These are phyloP conservation scores for Keithomyces neogunnii DNA, from an alignment of 2,329 filamentous ascomycete genomes.

Conservation along the genomic window DNA sequence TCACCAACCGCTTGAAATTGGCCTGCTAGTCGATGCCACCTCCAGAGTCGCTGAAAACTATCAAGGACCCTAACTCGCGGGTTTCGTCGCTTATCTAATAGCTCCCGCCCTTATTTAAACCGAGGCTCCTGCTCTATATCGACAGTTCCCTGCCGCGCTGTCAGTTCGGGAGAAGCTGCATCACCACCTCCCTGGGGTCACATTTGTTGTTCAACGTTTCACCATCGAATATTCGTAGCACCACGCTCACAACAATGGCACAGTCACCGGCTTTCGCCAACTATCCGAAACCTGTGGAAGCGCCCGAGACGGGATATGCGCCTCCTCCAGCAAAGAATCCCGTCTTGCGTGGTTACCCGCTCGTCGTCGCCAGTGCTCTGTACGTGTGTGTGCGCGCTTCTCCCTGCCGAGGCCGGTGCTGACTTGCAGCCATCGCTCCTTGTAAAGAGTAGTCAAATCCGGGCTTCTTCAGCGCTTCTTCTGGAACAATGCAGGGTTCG, in stretches of 20 bases:
- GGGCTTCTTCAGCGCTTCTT: constrained; percentile 53
- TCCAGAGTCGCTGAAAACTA: not conserved
- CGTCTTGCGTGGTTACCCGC: constrained; percentile 54
- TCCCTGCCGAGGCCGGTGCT: not conserved
- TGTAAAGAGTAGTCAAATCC: constrained; percentile 49
- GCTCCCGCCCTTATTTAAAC: not conserved
- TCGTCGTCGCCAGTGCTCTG: constrained; percentile 28
- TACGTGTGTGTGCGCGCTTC: not conserved
- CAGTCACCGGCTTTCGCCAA: constrained; percentile 25
- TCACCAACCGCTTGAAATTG: too few species aligned
- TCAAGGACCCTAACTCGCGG: too few species aligned
- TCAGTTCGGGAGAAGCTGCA: too few species aligned
- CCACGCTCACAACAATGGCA: not conserved
- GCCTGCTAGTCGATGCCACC: not conserved
- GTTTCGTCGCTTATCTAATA: not conserved
- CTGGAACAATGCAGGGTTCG: constrained; percentile 60
- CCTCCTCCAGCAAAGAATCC: constrained; percentile 53
- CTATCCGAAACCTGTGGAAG: constrained; percentile 30
- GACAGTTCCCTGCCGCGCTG: too few species aligned
- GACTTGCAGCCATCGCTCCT: not conserved
- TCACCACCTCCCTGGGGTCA: too few species aligned
- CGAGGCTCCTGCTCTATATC: not conserved
- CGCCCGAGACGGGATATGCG: constrained; percentile 27
- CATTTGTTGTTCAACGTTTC: too few species aligned
- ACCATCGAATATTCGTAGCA: too few species aligned